Conservation (phyloP, 352 stramenopile species). For the Thraustotheca clavata region DNA sequence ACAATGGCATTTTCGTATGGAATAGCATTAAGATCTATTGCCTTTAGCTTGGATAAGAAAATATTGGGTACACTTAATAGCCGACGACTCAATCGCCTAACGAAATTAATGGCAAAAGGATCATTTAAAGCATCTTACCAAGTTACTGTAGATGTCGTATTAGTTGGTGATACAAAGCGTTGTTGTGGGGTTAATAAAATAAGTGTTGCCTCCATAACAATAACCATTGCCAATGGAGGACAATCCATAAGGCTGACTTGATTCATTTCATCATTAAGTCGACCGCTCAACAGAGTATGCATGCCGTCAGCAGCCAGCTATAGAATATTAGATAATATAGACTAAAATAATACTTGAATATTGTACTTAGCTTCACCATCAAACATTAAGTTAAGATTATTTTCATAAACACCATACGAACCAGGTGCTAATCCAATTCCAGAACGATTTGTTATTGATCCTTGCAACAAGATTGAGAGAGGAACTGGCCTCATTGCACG, state of each 20-base stretch:
- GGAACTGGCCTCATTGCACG: slow-evolving; percentile 6
- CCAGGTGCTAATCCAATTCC: not conserved
- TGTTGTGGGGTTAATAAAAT: slow-evolving; percentile 65
- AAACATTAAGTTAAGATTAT: not conserved
- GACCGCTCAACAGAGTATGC: not conserved
- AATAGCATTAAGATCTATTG: slow-evolving; percentile 33
- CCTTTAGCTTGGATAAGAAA: slow-evolving; percentile 41
- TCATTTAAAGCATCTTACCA: slow-evolving; percentile 27
- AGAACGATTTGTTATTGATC: not conserved
- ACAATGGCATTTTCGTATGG: slow-evolving; percentile 43
- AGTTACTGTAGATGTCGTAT: slow-evolving; percentile 42
- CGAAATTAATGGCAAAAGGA: not conserved
- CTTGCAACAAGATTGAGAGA: slow-evolving; percentile 11
- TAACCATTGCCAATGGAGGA: slow-evolving; percentile 30
- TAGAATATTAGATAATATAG: not conserved
- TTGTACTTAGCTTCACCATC: slow-evolving; percentile 13
- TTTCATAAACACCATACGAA: not conserved
- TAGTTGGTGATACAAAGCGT: slow-evolving; percentile 44
- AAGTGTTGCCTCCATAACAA: slow-evolving; percentile 75
- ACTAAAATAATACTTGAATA: not conserved
- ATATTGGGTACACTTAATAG: slow-evolving; percentile 41
- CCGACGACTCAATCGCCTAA: slow-evolving; percentile 36
- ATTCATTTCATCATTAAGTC: slow-evolving; percentile 29
- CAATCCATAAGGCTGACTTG: slow-evolving; percentile 17
- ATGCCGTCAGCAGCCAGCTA: slow-evolving; percentile 16